Evolutionary conservation across 768 basidiomycete genomes (phyloP), one percentile per base, ranked within the genome.

Genomic region (Leucocoprinus sp.): DNA sequence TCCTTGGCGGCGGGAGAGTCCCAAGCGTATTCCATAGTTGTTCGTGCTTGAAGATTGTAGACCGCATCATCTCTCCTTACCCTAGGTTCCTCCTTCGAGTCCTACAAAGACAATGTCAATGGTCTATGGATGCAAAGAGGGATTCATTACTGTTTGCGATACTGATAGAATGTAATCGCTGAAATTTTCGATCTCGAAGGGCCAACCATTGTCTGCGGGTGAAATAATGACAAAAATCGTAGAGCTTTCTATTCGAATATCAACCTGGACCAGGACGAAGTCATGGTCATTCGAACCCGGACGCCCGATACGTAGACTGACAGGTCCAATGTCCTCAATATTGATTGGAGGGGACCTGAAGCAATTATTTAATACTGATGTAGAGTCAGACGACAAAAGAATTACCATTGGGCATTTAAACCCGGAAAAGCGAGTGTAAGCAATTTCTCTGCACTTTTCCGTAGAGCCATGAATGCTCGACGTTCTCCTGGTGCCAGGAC

Each of bases 311-410:
- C 85, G 82, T 55, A 93, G 73, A 56, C 92, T 77, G 2, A 90
- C 74, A 21, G 74, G 68, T 14, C 96, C 96, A 48, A 99, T 89
- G 54, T 95, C 87, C 56, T 92, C 82, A 28, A 97, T 74, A 58
- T 88, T 91, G 64, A 98, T 82, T 1, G 93, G 89, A 1, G 93
- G 71, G 1, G 95, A 93, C 93, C 93, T 96, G 38, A 14, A 5
- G 40, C 35, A 24, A 33, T 17, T 36, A 18, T 31, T 50, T 34
- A 15, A 28, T 42, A 50, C 50, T 19, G 52, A 31, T 1, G 47
- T 21, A 19, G 24, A 28, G 9, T 37, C 23, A 45, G 5, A 8
- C 19, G 42, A 15, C n/a, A 12, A 19, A 9, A 18, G 39, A 26
- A 68, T 38, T 57, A 90, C 93, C 93, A 96, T 63, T 76, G 75